Evolutionary conservation across 306 rosid genomes (phyloP).

Genomic region (Prunus armeniaca): DNA sequence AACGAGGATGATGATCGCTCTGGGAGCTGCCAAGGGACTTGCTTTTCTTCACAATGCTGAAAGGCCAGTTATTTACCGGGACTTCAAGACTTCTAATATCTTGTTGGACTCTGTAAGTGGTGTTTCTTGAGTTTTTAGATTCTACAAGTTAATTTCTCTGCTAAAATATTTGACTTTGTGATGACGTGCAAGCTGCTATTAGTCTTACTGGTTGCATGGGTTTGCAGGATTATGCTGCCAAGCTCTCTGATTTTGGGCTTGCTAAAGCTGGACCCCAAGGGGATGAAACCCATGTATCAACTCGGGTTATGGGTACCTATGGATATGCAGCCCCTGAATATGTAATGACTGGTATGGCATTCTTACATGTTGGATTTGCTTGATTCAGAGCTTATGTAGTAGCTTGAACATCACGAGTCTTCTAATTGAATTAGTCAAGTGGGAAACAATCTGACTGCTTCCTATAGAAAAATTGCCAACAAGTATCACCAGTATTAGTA

Average conservation of each 20-base stretch:
- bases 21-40: conserved; percentile 97
- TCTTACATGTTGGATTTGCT: conserved; percentile 14
- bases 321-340: conserved; percentile 99
- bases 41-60: conserved; percentile 98
- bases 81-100: conserved; percentile 94
- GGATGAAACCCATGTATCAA: conserved; percentile 96
- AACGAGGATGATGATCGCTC: conserved; percentile 90
- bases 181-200: conserved; percentile 7
- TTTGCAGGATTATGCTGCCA: conserved; percentile 86
- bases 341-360: conserved; percentile 88
- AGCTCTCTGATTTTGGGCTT: conserved; percentile 95
- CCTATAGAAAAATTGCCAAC: not conserved
- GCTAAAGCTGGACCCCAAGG: conserved; percentile 99
- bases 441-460: conserved; percentile 2
- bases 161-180: not conserved
- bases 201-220: conserved; percentile 19
- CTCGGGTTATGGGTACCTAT: conserved; percentile 97
- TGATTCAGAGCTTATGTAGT: not conserved
- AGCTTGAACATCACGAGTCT: not conserved
- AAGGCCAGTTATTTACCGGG: conserved; percentile 92
- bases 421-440: not conserved
- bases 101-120: conserved; percentile 78
- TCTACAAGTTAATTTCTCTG: not conserved
- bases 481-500: not conserved
- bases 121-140: conserved; percentile 3